Evolutionary conservation across 768 basidiomycete species (phyloP).

Genomic region (Lactifluus echinatus): DNA sequence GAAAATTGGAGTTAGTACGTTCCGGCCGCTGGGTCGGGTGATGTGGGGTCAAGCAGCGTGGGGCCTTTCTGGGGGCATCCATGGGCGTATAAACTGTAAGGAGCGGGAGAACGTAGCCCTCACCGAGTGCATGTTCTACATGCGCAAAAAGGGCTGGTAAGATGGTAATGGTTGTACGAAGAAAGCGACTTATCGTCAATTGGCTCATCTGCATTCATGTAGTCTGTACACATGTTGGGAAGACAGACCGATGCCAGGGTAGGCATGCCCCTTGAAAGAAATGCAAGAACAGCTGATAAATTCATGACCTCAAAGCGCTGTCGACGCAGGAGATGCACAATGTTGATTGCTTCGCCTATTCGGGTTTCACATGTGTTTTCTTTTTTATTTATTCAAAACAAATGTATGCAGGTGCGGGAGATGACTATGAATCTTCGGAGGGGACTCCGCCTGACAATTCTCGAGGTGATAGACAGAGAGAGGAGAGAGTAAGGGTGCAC

Average conservation of each 20-base stretch:
- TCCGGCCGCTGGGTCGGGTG: not conserved
- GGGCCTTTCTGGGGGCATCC: not conserved
- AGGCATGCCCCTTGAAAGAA: not conserved
- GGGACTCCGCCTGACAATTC: not conserved
- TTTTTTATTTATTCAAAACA: no score
- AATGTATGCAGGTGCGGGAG: slow-evolving; percentile 5
- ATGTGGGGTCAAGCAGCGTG: not conserved
- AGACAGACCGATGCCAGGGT: not conserved
- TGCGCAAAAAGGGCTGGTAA: slow-evolving; percentile 3
- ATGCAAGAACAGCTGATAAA: not conserved
- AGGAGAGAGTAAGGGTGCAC: not conserved
- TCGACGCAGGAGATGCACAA: not conserved
- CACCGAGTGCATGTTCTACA: not conserved
- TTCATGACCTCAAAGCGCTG: slow-evolving; percentile 1
- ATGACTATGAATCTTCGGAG: not conserved
- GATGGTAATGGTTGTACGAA: not conserved
- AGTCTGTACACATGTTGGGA: slow-evolving; percentile 5
- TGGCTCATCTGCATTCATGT: not conserved
- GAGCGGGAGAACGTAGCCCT: not conserved
- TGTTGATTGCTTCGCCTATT: not conserved
- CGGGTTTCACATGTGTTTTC: not conserved
- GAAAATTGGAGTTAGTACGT: not conserved
- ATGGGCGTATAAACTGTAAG: slow-evolving; percentile 2
- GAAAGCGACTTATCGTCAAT: not conserved
- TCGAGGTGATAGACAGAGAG: no score